Conservation (phyloP, 768 basidiomycete genomes). For the Daedaleopsis sinensis region DNA sequence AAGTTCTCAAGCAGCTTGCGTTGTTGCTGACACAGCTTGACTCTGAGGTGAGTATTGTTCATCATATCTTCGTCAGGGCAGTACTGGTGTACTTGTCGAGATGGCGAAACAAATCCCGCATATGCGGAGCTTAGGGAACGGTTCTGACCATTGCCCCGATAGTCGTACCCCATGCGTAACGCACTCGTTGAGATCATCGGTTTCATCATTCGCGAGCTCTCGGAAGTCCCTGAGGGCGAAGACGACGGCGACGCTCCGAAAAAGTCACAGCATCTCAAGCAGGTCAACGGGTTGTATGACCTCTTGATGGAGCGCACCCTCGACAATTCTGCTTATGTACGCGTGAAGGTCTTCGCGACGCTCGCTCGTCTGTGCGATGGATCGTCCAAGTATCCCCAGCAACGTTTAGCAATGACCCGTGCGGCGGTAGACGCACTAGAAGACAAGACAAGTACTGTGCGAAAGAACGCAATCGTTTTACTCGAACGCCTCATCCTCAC, state of each 20-base stretch:
- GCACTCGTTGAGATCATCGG: constrained; percentile 92
- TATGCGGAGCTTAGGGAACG: not conserved
- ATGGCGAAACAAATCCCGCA: not conserved
- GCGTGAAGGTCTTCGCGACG: constrained; percentile 82
- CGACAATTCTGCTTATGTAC: constrained; percentile 89
- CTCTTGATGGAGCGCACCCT: constrained; percentile 85
- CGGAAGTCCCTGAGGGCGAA: constrained; percentile 42
- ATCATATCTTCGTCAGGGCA: too few species aligned
- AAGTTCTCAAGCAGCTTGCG: constrained; percentile 88
- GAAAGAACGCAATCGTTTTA: constrained; percentile 80
- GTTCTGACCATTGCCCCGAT: not conserved
- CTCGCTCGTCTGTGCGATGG: constrained; percentile 78
- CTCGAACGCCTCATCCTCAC: constrained; percentile 77
- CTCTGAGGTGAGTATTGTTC: constrained; percentile 64
- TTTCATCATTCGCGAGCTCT: constrained; percentile 80
- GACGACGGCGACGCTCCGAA: constrained; percentile 43
- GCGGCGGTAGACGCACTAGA: constrained; percentile 81
- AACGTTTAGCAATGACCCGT: constrained; percentile 73
- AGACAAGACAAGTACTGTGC: constrained; percentile 89
- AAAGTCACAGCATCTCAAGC: constrained; percentile 57
- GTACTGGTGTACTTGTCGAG: too few species aligned
- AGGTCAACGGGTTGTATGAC: constrained; percentile 80
- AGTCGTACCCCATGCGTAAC: constrained; percentile 97
- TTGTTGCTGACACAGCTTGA: constrained; percentile 85
- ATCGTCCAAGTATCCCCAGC: constrained; percentile 81